Evolutionary conservation across 2,329 filamentous ascomycete species (phyloP), one percentile per base, ranked within the genome.

Genomic region (Penicillium sp.): DNA sequence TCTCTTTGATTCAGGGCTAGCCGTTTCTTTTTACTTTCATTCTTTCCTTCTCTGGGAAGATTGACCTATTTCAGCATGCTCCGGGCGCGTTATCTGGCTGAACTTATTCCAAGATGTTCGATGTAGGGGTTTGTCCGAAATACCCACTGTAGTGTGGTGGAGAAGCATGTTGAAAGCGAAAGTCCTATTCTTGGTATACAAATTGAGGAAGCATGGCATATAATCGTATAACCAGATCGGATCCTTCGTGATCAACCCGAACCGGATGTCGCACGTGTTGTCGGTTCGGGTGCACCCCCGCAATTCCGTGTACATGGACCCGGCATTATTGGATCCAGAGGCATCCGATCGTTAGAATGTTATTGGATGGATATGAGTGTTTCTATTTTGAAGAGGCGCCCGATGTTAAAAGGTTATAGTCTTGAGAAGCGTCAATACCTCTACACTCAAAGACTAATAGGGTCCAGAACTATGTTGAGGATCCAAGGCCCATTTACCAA

Each of bases 361-460:
- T 65, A 3, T 65, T 65, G 10, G 48, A 59, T 24, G 54, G 61
- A 52, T 64, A 60, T 63, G 44, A 58, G 55, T 52, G 35, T 1
- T 12, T 24, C 20, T 2, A 33, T 8, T 2, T 9, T n/a, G 3
- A 12, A 23, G 3, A 5, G 35, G 7, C 2, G 24, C 24, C 1
- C 18, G n/a, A 4, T 12, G 12, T 1, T 20, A 24, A 12, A 24
- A 39, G 4, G 4, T 9, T 24, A 24, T n/a, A 66, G 63, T 67
- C 25, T 42, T 65, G 9, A 60, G 52, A 4, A 48, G 45, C 0
- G 59, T 67, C 35, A 59, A 66, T 29, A 42, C 56, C 10, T 51
- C 15, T 68, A 5, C 64, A 67, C 47, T 61, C 66, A 2, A 62
- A 64, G 0, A 56, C 57, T 6, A 44, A 58, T 3, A 37, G 55